Percentiles rank a stretch among this genome's conserved stretches.
Conservation (phyloP, 2,329 filamentous ascomycete genomes). For the Pseudogymnoascus pannorum region DNA sequence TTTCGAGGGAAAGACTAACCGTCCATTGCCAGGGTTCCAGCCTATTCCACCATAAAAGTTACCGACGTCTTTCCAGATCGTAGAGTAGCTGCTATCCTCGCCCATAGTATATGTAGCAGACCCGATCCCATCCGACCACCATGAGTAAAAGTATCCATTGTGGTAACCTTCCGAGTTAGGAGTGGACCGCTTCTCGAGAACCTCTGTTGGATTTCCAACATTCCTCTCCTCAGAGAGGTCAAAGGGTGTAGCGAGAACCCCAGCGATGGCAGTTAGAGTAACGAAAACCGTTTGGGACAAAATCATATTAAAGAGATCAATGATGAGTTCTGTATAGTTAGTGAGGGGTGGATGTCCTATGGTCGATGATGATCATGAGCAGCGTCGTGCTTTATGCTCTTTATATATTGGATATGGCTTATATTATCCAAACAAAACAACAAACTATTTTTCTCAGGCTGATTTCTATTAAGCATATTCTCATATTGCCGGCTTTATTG, state of each 20-base stretch:
- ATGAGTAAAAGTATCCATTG: conserved; percentile 52
- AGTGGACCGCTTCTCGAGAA: conserved; percentile 23
- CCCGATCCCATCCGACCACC: conserved; percentile 46
- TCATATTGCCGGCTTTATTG: too few relatives aligned
- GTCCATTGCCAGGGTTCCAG: conserved; percentile 34
- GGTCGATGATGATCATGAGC: too few relatives aligned
- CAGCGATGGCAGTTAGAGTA: neutral
- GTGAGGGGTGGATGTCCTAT: too few relatives aligned
- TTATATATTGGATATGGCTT: too few relatives aligned
- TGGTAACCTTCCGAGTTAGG: conserved; percentile 42
- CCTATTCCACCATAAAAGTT: conserved; percentile 42
- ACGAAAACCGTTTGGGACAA: neutral
- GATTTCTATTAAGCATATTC: too few relatives aligned
- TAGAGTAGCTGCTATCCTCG: conserved; percentile 41
- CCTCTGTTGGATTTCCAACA: neutral
- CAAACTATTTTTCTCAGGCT: too few relatives aligned
- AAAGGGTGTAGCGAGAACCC: neutral
- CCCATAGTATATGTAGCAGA: conserved; percentile 47
- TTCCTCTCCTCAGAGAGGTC: neutral
- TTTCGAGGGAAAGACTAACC: conserved; percentile 19
- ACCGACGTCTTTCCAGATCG: conserved; percentile 39
- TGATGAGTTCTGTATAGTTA: neutral
- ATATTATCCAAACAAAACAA: too few relatives aligned
- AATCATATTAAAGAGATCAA: neutral
- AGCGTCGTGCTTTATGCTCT: too few relatives aligned